Conservation (phyloP, 2,329 filamentous ascomycete species). For the Botrytis cinerea region DNA sequence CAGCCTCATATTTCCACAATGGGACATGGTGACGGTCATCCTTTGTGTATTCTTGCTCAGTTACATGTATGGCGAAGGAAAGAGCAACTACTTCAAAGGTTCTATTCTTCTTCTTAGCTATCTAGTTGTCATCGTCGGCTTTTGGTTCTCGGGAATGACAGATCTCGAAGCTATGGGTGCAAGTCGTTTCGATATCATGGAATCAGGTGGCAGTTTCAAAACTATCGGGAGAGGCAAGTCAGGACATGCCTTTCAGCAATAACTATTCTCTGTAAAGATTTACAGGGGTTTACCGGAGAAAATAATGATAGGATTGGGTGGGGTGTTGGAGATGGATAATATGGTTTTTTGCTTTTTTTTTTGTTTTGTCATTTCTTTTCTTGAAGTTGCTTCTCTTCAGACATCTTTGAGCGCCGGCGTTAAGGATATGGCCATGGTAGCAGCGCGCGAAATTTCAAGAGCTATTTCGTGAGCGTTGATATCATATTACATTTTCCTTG, state of each 20-base stretch:
- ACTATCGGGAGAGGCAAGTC: slow-evolving; percentile 39
- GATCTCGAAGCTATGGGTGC: slow-evolving; percentile 40
- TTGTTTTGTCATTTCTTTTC: not conserved
- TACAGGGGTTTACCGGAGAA: not conserved
- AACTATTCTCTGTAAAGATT: not conserved
- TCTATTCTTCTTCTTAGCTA: slow-evolving; percentile 93
- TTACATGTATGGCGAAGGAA: slow-evolving; percentile 97
- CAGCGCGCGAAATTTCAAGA: slow-evolving; percentile 18
- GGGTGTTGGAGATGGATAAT: slow-evolving; percentile 2
- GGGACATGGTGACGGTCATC: slow-evolving; percentile 98
- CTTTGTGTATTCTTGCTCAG: slow-evolving; percentile 94
- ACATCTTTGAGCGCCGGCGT: slow-evolving; percentile 36
- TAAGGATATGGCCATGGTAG: slow-evolving; percentile 27
- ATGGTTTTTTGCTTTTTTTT: not conserved
- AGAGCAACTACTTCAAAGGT: slow-evolving; percentile 99
- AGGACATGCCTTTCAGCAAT: slow-evolving; percentile 41
- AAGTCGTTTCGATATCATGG: slow-evolving; percentile 42
- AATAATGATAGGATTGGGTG: not conserved
- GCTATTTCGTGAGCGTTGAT: slow-evolving; percentile 29
- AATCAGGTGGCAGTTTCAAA: slow-evolving; percentile 40
- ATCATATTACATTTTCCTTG: slow-evolving; percentile 24
- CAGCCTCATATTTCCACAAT: slow-evolving; percentile 92
- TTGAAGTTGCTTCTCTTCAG: slow-evolving; percentile 27
- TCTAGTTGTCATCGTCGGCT: slow-evolving; percentile 86
- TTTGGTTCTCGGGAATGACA: slow-evolving; percentile 73